Evolutionary conservation across 2,329 filamentous ascomycete genomes (phyloP), one percentile per base, ranked within the genome.

Genomic region (Periconia macrospinosa): DNA sequence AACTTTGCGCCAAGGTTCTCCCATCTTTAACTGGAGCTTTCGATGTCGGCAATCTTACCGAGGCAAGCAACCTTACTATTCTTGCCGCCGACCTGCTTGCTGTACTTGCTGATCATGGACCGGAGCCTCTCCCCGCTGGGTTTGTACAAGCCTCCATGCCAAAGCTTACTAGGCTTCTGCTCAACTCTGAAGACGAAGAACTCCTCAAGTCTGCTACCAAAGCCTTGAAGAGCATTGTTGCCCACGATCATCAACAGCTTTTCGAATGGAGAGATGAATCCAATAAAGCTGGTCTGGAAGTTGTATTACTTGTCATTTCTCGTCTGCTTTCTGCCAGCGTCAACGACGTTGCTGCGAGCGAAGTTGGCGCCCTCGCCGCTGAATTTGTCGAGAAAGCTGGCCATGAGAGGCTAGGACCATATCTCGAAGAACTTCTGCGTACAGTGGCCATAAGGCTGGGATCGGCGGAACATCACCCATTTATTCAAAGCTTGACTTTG

Each of bases 301-400:
- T 96, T 30, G 91, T 91, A 54, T 83, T 99, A 45, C 85, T 91
- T 59, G 94, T 99, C 63, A 91, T 99, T 58, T 94, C 97, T 71
- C 90, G 93, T 45, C 83, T 99, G 5, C 83, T 99, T 30, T 88
- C 90, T 2, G 88, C 90, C 1, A 77, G 83, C 1, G 88, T 97
- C n/a, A 90, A 95, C 66, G 94, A 99, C 67, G 91, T 93, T 66
- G 90, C 92, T 17, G 94, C 93, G 6, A 91, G 92, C n/a, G 93
- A 99, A 76, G 92, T 99, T 42, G 94, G 94, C 62, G 91, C 92
- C 15, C 84, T 99, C 59, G 94, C 94, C 5, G 93, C 93, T 1
- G 92, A 96, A 74, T 81, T 99, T 27, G 94, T 99, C 1, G 93
- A 97, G 75, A 96, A 94, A 76, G 94, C 93, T 48, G 94, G 94